These are phyloP conservation scores for Reticulascus tulasneorum DNA, from an alignment of 2,329 filamentous ascomycete species.

Conservation along the genomic window DNA sequence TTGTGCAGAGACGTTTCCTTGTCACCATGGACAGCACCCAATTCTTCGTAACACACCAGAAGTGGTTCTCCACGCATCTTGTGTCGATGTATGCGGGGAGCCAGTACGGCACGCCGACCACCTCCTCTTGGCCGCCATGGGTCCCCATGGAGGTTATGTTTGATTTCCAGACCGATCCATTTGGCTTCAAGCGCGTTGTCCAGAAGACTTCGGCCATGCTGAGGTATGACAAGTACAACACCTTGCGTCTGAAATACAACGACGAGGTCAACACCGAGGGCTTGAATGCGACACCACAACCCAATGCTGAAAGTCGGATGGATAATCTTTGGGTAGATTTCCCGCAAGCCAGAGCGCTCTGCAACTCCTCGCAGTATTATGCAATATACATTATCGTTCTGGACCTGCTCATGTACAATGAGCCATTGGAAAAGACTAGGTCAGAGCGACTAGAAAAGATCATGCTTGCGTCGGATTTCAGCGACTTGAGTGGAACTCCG, in stretches of 20 bases:
- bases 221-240: conserved; percentile 97
- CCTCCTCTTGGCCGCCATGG: conserved; percentile 95
- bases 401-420: conserved; percentile 91
- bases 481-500: conserved; percentile 87
- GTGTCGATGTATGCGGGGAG: conserved; percentile 93
- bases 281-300: conserved; percentile 44
- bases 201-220: conserved; percentile 94
- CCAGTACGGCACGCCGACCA: conserved; percentile 79
- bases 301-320: conserved; percentile 71
- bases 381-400: conserved; percentile 97
- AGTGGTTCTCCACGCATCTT: conserved; percentile 79
- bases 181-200: conserved; percentile 96
- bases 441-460: conserved; percentile 96
- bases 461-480: conserved; percentile 97
- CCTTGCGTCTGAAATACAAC: conserved; percentile 92
- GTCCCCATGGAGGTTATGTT: conserved; percentile 98
- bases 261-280: conserved; percentile 77
- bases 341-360: conserved; percentile 87
- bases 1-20: conserved; percentile 91
- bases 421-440: conserved; percentile 95
- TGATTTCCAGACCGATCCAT: conserved; percentile 87
- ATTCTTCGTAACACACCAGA: conserved; percentile 94
- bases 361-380: conserved; percentile 96
- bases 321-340: conserved; percentile 98
- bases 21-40: conserved; percentile 97